phyloP scores from a whole-genome alignment of 306 rosid species.

The Malus asiatica region DNA sequence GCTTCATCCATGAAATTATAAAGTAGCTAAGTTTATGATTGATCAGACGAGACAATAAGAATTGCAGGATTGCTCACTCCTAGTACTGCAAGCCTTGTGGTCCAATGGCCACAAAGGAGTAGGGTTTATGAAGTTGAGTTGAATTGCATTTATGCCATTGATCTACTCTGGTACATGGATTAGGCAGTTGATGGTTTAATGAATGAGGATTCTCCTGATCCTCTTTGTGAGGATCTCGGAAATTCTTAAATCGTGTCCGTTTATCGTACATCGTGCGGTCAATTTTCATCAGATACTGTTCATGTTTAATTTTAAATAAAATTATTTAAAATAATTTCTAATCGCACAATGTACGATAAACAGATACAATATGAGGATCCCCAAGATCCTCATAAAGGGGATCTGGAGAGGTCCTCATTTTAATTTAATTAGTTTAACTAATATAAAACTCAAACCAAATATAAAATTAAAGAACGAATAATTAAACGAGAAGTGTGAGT shows the following conservation, averaged over 20 bases:
- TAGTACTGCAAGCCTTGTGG: not conserved
- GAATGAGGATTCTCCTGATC: no score
- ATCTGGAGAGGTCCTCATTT: rapidly evolving
- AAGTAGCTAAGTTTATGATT: not conserved
- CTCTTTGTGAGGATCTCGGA: no score
- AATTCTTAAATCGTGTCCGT: no score
- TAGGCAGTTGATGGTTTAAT: not conserved
- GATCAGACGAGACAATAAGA: conserved; percentile 9
- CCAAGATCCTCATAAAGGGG: no score
- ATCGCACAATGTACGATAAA: no score
- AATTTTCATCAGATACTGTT: no score
- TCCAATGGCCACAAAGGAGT: conserved; percentile 1
- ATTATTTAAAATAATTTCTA: no score
- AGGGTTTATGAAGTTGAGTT: not conserved
- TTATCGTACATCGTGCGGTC: rapidly evolving
- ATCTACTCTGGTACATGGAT: not conserved
- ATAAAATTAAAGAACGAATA: not conserved
- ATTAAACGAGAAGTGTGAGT: not conserved
- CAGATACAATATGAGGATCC: no score
- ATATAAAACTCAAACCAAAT: not conserved
- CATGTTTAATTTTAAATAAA: no score
- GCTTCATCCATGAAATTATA: not conserved
- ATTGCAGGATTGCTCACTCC: conserved; percentile 3
- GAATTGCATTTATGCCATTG: not conserved
- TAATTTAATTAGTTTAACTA: no score